Evolutionary conservation across 805 yeast species (phyloP).

Genomic region (Myxozyma vanderwaltii): DNA sequence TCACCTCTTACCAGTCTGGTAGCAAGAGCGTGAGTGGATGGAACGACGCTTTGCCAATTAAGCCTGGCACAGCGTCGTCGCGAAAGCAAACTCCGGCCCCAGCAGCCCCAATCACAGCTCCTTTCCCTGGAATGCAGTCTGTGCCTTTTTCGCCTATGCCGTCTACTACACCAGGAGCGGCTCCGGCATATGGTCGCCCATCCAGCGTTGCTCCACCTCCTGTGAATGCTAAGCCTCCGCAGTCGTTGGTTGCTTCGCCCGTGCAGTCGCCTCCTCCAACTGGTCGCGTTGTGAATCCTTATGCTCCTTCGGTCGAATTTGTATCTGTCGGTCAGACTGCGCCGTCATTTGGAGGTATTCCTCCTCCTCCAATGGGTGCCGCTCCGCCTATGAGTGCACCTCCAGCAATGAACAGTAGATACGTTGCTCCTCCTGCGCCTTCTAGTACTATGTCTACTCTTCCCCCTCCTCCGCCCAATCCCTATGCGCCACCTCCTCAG

Average conservation of each 20-base stretch:
- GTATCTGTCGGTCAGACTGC: constrained; percentile 25
- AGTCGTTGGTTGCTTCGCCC: constrained; percentile 22
- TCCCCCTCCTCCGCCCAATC: constrained; percentile 43
- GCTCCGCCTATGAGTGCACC: constrained; percentile 14
- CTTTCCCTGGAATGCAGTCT: constrained; percentile 35
- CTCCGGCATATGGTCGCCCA: constrained; percentile 13
- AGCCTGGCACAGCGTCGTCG: constrained; percentile 9
- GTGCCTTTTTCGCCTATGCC: constrained; percentile 38
- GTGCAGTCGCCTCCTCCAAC: constrained; percentile 31
- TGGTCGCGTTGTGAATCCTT: constrained; percentile 12
- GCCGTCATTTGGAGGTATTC: not conserved
- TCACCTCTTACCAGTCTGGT: constrained; percentile 14
- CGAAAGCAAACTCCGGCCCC: constrained; percentile 38
- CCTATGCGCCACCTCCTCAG: constrained; percentile 46
- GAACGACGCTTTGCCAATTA: constrained; percentile 35
- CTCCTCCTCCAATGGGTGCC: constrained; percentile 18
- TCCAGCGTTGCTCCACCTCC: constrained; percentile 32
- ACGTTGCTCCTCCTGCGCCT: constrained; percentile 20
- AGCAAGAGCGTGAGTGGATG: constrained; percentile 31
- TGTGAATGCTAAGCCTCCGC: constrained; percentile 29
- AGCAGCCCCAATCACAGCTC: constrained; percentile 34
- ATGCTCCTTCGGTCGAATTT: constrained; percentile 28
- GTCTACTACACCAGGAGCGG: constrained; percentile 10
- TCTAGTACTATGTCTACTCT: constrained; percentile 37
- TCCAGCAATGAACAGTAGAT: constrained; percentile 15